These are phyloP conservation scores for Tolypocladium tropicale DNA, from an alignment of 2,329 filamentous ascomycete genomes.

Conservation along the genomic window DNA sequence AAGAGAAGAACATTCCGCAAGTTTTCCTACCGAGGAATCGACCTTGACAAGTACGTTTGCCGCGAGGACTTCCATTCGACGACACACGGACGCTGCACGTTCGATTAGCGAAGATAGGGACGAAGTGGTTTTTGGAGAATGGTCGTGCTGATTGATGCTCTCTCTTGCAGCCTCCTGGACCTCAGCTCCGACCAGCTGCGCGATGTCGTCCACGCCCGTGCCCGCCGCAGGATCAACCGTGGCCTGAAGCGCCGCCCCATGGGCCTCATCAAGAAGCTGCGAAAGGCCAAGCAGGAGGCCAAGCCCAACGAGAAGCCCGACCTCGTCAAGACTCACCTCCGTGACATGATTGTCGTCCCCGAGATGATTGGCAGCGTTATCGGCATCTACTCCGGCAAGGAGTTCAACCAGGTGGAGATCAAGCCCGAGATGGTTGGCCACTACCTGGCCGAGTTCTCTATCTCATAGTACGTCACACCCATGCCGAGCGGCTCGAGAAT, in stretches of 20 bases:
- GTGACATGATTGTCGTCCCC: slow-evolving; percentile 99
- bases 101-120: slow-evolving; percentile 3
- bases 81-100: background rate
- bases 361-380: slow-evolving; percentile 99
- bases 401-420: slow-evolving; percentile 99
- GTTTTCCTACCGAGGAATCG: slow-evolving; percentile 98
- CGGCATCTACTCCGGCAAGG: slow-evolving; percentile 99
- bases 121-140: background rate
- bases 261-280: slow-evolving; percentile 99
- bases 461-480: slow-evolving; percentile 88
- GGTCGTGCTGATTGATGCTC: slow-evolving; percentile 10
- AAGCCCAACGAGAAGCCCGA: slow-evolving; percentile 99
- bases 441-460: slow-evolving; percentile 98
- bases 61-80: background rate
- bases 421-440: slow-evolving; percentile 99
- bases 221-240: slow-evolving; percentile 98
- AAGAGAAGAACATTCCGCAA: slow-evolving; percentile 99
- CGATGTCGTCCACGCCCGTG: slow-evolving; percentile 98
- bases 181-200: slow-evolving; percentile 97
- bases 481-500: background rate
- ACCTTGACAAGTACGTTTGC: slow-evolving; percentile 92
- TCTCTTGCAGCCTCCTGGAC: slow-evolving; percentile 74
- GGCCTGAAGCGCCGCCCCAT: slow-evolving; percentile 99
- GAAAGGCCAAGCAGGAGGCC: slow-evolving; percentile 98
- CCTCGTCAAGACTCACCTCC: slow-evolving; percentile 97